phyloP scores from a whole-genome alignment of 2,329 filamentous ascomycete species.

The Rutstroemia sp. region DNA sequence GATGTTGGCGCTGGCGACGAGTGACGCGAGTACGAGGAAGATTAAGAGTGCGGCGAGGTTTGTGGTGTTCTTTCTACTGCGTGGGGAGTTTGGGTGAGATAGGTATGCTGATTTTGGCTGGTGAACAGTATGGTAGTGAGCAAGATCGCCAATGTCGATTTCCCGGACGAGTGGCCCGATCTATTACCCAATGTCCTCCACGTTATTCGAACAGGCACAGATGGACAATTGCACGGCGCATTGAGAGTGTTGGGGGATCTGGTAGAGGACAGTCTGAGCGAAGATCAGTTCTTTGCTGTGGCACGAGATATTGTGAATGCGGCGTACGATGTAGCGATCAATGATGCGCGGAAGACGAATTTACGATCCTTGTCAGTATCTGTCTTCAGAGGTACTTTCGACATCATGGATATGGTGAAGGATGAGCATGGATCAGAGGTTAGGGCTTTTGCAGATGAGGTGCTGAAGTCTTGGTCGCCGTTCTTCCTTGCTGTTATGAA shows the following conservation, averaged over 20 bases:
- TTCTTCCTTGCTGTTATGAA: conserved; percentile 81
- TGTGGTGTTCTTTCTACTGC: conserved; percentile 24
- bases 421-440: conserved; percentile 84
- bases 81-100: not conserved
- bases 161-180: conserved; percentile 90
- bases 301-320: conserved; percentile 78
- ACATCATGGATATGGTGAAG: conserved; percentile 93
- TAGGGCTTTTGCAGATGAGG: conserved; percentile 81
- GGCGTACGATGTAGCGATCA: conserved; percentile 75
- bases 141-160: conserved; percentile 90
- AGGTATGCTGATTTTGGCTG: conserved; percentile 8
- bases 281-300: conserved; percentile 90
- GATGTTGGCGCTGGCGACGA: conserved; percentile 69
- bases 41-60: conserved; percentile 85
- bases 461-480: conserved; percentile 76
- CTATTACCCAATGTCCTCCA: conserved; percentile 75
- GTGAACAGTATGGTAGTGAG: conserved; percentile 61
- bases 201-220: conserved; percentile 67
- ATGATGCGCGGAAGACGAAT: conserved; percentile 64
- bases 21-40: conserved; percentile 68
- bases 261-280: conserved; percentile 87
- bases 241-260: conserved; percentile 82
- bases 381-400: conserved; percentile 86
- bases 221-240: conserved; percentile 80
- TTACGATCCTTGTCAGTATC: conserved; percentile 80